phyloP scores from a whole-genome alignment of 2,329 filamentous ascomycete genomes.

The Lasiodiplodia gonubiensis region DNA sequence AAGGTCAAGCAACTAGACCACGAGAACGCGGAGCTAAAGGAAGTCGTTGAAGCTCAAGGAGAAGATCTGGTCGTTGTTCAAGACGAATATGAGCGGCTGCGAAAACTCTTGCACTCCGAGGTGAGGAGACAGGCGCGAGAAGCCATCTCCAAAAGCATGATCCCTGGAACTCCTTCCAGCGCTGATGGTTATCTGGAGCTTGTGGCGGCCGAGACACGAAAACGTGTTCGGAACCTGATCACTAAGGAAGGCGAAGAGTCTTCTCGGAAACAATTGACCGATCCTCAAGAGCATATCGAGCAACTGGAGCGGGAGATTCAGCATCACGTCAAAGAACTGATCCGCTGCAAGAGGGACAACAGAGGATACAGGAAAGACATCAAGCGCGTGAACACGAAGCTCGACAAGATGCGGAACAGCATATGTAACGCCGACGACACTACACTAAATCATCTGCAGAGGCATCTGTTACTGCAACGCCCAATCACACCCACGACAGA shows the following conservation, averaged over 20 bases:
- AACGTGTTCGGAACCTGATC: slow-evolving; percentile 38
- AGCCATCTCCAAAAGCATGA: slow-evolving; percentile 39
- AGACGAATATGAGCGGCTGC: slow-evolving; percentile 48
- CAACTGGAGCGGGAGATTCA: slow-evolving; percentile 48
- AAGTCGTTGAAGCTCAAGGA: slow-evolving; percentile 38
- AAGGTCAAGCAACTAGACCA: slow-evolving; percentile 38
- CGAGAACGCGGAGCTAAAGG: slow-evolving; percentile 36
- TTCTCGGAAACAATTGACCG: not conserved
- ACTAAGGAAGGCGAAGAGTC: slow-evolving; percentile 30
- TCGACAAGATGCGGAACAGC: slow-evolving; percentile 19
- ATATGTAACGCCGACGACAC: not conserved
- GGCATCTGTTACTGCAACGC: not conserved
- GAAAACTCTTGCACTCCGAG: slow-evolving; percentile 48
- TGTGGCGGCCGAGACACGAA: slow-evolving; percentile 43
- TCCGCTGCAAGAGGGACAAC: slow-evolving; percentile 57
- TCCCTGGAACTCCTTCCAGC: slow-evolving; percentile 33
- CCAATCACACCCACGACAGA: not conserved
- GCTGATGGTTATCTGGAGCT: slow-evolving; percentile 43
- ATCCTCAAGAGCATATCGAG: slow-evolving; percentile 34
- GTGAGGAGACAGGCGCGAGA: slow-evolving; percentile 46
- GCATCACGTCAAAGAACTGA: slow-evolving; percentile 54
- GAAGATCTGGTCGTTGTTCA: slow-evolving; percentile 38
- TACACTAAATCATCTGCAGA: not conserved
- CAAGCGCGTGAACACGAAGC: slow-evolving; percentile 25
- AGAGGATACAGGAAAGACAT: slow-evolving; percentile 48